Percentiles rank a stretch among this genome's conserved stretches.
Evolutionary conservation across 805 yeast genomes (phyloP).

Genomic region (Ogataea ramenticola): DNA sequence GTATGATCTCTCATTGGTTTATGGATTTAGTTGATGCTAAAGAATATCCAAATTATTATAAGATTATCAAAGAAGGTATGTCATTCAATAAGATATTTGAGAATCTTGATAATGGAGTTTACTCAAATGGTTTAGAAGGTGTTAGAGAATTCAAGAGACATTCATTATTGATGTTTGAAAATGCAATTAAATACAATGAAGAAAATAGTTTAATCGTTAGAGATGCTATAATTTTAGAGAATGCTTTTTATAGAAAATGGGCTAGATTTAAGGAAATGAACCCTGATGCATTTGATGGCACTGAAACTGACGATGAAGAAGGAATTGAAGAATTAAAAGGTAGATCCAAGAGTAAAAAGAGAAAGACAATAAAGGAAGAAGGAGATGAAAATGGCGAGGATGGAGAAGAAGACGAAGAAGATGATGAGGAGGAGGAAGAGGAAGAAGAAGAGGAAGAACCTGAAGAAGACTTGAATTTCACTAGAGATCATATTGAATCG

Average conservation of each 20-base stretch:
- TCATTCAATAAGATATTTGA: slow-evolving; percentile 54
- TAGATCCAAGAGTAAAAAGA: slow-evolving; percentile 4
- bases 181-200: slow-evolving; percentile 75
- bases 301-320: not conserved
- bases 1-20: slow-evolving; percentile 61
- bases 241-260: slow-evolving; percentile 38
- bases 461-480: slow-evolving; percentile 5
- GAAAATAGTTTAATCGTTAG: slow-evolving; percentile 63
- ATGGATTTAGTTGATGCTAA: slow-evolving; percentile 63
- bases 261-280: slow-evolving; percentile 24
- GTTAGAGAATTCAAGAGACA: slow-evolving; percentile 55
- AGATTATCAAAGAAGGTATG: slow-evolving; percentile 65
- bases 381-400: slow-evolving; percentile 4
- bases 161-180: slow-evolving; percentile 58
- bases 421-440: slow-evolving; percentile 7
- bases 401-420: slow-evolving; percentile 6
- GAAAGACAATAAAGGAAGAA: slow-evolving; percentile 1
- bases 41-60: slow-evolving; percentile 76
- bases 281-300: not conserved
- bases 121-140: slow-evolving; percentile 38
- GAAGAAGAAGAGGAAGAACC: slow-evolving; percentile 4
- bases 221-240: slow-evolving; percentile 59
- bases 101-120: slow-evolving; percentile 44
- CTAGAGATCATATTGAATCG: slow-evolving; percentile 4
- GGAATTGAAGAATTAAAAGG: slow-evolving; percentile 7